phyloP scores from a whole-genome alignment of 495 filamentous ascomycete genomes.

The Aspergillus diversus region DNA sequence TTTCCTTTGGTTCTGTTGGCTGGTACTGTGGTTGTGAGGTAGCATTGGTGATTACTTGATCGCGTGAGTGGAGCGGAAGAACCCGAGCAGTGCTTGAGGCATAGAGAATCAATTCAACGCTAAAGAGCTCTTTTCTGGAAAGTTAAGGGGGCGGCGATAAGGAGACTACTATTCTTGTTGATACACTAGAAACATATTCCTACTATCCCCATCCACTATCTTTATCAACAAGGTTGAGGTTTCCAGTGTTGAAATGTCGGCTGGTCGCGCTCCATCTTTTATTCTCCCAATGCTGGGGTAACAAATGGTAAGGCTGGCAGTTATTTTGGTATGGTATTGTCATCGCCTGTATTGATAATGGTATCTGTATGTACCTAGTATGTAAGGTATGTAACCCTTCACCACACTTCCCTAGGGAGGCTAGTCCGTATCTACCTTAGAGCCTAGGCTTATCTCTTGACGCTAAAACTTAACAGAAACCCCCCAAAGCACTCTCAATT shows the following conservation, averaged over 20 bases:
- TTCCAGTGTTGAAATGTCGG: no score
- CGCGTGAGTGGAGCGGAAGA: background rate
- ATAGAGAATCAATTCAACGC: background rate
- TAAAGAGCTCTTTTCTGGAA: background rate
- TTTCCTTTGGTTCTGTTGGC: conserved; percentile 4
- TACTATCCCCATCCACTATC: no score
- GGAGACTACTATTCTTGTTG: no score
- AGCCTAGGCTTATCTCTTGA: conserved; percentile 1
- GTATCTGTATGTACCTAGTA: conserved; percentile 7
- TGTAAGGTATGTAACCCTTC: conserved; percentile 9
- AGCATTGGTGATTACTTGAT: conserved; percentile 4
- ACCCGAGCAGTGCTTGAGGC: background rate
- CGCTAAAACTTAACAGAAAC: conserved; percentile 1
- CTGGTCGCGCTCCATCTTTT: no score
- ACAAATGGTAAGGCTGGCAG: background rate
- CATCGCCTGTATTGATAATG: background rate
- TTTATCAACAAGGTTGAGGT: no score
- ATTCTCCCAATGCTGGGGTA: background rate
- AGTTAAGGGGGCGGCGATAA: no score
- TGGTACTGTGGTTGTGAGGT: conserved; percentile 16
- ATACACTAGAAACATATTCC: no score
- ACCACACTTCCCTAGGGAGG: background rate
- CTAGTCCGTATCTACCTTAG: conserved; percentile 10
- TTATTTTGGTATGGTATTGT: conserved; percentile 3
- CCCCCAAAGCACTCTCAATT: background rate